phyloP scores from a whole-genome alignment of 768 basidiomycete genomes.

The Neoboletus brunneissimus region DNA sequence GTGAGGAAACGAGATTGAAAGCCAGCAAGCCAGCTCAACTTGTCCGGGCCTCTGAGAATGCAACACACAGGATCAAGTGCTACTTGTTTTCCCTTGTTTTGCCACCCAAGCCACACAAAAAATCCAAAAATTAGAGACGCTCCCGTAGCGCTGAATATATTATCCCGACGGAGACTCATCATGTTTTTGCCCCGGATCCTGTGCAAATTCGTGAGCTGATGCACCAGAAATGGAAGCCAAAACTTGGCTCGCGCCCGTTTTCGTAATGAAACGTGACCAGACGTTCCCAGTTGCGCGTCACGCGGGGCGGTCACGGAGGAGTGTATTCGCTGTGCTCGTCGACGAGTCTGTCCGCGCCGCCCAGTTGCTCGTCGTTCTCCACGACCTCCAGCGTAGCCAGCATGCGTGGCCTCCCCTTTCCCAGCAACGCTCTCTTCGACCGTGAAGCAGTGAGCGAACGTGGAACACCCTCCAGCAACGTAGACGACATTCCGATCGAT shows the following conservation, averaged over 20 bases:
- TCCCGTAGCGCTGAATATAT: background rate
- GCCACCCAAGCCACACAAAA: slow-evolving; percentile 1
- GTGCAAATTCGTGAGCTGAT: background rate
- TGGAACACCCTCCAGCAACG: slow-evolving; percentile 55
- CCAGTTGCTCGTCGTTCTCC: slow-evolving; percentile 14
- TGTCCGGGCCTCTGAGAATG: slow-evolving; percentile 31
- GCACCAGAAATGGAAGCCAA: slow-evolving; percentile 10
- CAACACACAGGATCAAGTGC: slow-evolving; percentile 33
- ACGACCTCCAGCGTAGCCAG: slow-evolving; percentile 7
- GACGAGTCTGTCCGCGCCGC: slow-evolving; percentile 32
- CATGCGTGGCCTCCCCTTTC: slow-evolving; percentile 65
- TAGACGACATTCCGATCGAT: slow-evolving; percentile 77
- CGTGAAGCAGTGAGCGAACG: slow-evolving; percentile 59
- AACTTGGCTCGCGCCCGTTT: slow-evolving; percentile 1
- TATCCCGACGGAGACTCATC: background rate
- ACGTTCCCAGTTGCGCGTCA: slow-evolving; percentile 26
- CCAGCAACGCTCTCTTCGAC: slow-evolving; percentile 40
- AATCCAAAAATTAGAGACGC: background rate
- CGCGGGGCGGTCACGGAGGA: slow-evolving; percentile 32
- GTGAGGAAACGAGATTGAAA: slow-evolving; percentile 31
- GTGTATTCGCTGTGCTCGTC: slow-evolving; percentile 37
- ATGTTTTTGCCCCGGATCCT: slow-evolving; percentile 5
- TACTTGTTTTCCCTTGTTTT: slow-evolving; percentile 32
- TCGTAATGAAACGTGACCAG: slow-evolving; percentile 28
- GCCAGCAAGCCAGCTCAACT: slow-evolving; percentile 35